Base-by-base conservation (phyloP, 2,329 filamentous ascomycete species). In the Colletotrichum sidae region DNA sequence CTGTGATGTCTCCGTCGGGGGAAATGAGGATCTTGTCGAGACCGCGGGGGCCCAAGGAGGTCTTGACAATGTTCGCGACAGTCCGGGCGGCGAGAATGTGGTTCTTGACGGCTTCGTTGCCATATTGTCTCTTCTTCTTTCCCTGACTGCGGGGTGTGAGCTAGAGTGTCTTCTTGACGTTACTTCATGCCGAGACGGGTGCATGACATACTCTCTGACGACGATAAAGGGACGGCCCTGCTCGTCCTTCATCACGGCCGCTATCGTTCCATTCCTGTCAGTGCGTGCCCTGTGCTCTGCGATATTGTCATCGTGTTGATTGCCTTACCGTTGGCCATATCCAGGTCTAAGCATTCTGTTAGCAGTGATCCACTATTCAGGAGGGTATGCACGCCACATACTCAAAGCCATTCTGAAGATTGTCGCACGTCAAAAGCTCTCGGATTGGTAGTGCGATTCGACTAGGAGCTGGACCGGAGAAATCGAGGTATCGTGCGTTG, bases 1-100 rank as follows among this genome's bases (percentile, higher is more conserved):
- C 94, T 68, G 96, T 99, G 79, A 99, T 99, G 81, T 99, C 96
- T 78, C 96, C 96, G 78, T 99, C 96, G 68, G 96, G 92, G 55
- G 96, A 99, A 74, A 99, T 99, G 73, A 99, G 88, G 77, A 99
- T 99, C 85, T 99, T 99, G 85, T 99, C 96, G 76, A 99, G 90
- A 69, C 96, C 96, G 72, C 96, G 92, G 59, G 96, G 96, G 55
- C 96, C 96, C 73, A 99, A 86, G 70, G 96, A 99, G 67, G 93
- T 96, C 86, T 97, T 97, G 81, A 99, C 93, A 73, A 99, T 96
- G 82, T 94, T 97, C 72, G 96, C 92, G 72, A 99, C 94, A 64
- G 96, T 98, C 77, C 94, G 90, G 60, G 96, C 96, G 67, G 96
- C 95, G 74, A 98, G 89, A 74, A 99, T 99, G 82, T 99, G 96